A percentile compares a stretch with the other conserved stretches of the same genome.
Evolutionary conservation across 2,329 filamentous ascomycete genomes (phyloP).

Genomic region (Ramichloridium luteum): DNA sequence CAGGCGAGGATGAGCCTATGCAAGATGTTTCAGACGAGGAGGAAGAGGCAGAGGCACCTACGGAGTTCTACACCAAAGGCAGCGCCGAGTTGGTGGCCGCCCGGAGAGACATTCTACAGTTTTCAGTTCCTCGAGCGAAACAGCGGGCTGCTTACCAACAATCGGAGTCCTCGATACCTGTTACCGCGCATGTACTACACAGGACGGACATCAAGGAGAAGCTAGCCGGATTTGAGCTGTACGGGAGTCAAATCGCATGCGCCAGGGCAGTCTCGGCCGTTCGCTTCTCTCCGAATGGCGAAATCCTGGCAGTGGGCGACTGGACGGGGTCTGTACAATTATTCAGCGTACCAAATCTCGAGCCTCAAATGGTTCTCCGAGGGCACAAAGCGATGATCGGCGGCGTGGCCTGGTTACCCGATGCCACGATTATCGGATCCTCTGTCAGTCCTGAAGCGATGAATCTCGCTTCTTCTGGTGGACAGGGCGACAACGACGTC

Average conservation of each 20-base stretch:
- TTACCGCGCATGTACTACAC: conserved; percentile 85
- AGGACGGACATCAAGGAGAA: conserved; percentile 79
- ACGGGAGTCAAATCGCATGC: conserved; percentile 83
- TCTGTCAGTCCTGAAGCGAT: conserved; percentile 56
- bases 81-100: conserved; percentile 61
- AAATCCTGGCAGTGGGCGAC: conserved; percentile 77
- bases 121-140: conserved; percentile 72
- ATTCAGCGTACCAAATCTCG: conserved; percentile 69
- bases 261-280: conserved; percentile 87
- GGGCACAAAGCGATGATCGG: conserved; percentile 85
- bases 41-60: conserved; percentile 61
- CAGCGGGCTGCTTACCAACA: conserved; percentile 65
- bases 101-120: conserved; percentile 66
- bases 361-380: conserved; percentile 61
- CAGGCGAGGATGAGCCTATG: conserved; percentile 38
- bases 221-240: conserved; percentile 72
- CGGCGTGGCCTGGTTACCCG: conserved; percentile 81
- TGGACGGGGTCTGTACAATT: conserved; percentile 86
- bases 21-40: conserved; percentile 46
- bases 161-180: conserved; percentile 66
- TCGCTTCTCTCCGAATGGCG: conserved; percentile 74
- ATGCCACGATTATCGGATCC: conserved; percentile 59
- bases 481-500: conserved; percentile 62
- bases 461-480: conserved; percentile 77
- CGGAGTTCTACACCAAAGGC: conserved; percentile 91